Conservation (phyloP, 345 rosid genomes). For the Euphorbia pulcherrima region DNA sequence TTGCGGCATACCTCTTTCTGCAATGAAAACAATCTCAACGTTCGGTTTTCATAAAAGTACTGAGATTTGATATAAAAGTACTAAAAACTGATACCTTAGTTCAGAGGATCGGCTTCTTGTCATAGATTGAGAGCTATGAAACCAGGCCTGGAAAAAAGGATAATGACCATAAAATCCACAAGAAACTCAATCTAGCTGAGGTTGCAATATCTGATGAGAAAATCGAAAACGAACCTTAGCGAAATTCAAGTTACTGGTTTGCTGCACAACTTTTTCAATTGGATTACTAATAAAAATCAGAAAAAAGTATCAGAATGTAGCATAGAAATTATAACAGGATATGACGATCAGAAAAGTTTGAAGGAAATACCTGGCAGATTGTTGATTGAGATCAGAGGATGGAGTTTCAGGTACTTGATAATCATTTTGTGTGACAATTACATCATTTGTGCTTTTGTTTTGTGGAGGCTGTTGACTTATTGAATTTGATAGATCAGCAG, state of each 20-base stretch:
- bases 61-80: not conserved
- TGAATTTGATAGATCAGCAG: conserved; percentile 44
- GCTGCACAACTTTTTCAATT: conserved; percentile 45
- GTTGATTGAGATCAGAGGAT: conserved; percentile 35
- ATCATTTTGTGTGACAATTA: conserved; percentile 26
- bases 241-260: conserved; percentile 46
- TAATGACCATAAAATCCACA: conserved; percentile 9
- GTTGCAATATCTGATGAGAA: not conserved
- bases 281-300: conserved; percentile 33
- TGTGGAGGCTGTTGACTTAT: conserved; percentile 42
- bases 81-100: conserved; percentile 39
- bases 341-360: not conserved
- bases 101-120: conserved; percentile 77
- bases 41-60: no score
- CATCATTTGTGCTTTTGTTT: conserved; percentile 46
- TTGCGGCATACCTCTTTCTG: conserved; percentile 69
- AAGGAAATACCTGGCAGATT: conserved; percentile 37
- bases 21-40: not conserved
- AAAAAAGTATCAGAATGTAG: not conserved
- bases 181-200: conserved; percentile 3
- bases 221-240: conserved; percentile 47
- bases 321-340: not conserved
- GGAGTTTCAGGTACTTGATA: conserved; percentile 26
- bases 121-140: conserved; percentile 70
- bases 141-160: conserved; percentile 56